Base-by-base conservation (phyloP, 768 basidiomycete genomes). In the Phlegmacium glaucopus region DNA sequence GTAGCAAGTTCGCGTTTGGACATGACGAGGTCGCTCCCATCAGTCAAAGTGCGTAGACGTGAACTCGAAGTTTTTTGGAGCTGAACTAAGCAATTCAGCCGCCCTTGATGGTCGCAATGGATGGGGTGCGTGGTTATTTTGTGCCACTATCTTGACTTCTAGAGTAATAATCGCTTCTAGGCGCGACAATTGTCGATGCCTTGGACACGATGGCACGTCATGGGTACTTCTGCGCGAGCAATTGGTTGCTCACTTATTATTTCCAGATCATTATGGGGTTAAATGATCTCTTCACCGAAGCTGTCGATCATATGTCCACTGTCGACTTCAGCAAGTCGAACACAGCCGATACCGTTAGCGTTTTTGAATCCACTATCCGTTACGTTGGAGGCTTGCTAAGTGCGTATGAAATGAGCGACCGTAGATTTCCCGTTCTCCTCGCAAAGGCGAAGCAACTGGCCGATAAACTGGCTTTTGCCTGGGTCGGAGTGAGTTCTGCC, bases 291-390 rank as follows among this genome's bases (percentile, higher is more conserved):
- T 83, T 87, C 56, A 37, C 63, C 4, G 74, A 82, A 55, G 82
- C 76, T 1, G 74, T 87, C 32, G 59, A 80, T 29, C 77, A 79
- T 55, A 61, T 74, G 1, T 67, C 65, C 26, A 60, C 64, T 0
- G 75, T 87, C 43, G 77, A 88, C 60, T 87, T 84, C 62, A 76
- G 59, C 50, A 56, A 60, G 28, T 76, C 80, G 1, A 64, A 72
- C 16, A 78, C 74, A 1, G 10, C 55, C 2, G 69, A 71, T 35
- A 72, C 72, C 1, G 76, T 72, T 49, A 70, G 83, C 50, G 68
- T 89, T 4, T 89, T 90, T 55, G 87, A 90, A 64, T 85, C 84
- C 0, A 87, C 82, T 0, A 90, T 90, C 54, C 84, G 87, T 38
- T 84, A 80, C 42, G 56, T 90, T 3, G 87, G 77, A 5, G 85